Conservation (phyloP, 2,329 filamentous ascomycete genomes). For the Didymella pinodella region DNA sequence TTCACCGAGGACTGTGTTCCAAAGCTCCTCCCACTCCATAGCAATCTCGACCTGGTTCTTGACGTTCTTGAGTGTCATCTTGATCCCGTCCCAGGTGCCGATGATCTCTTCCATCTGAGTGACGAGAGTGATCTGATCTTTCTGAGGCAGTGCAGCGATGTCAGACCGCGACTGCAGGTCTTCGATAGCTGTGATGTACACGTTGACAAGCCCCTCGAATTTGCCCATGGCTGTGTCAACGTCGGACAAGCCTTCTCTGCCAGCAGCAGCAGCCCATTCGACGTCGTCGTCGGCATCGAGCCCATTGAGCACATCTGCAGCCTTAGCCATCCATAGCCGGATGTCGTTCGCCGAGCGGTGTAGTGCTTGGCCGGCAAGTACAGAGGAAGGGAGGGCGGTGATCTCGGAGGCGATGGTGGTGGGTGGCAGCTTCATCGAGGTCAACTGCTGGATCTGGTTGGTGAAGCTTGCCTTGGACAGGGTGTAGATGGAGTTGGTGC, state of each 20-base stretch:
- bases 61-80: conserved; percentile 76
- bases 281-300: conserved; percentile 96
- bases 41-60: conserved; percentile 94
- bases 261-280: conserved; percentile 92
- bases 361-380: conserved; percentile 82
- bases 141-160: conserved; percentile 72
- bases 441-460: conserved; percentile 90
- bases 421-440: conserved; percentile 86
- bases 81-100: conserved; percentile 83
- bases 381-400: conserved; percentile 81
- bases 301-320: conserved; percentile 84
- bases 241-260: conserved; percentile 77
- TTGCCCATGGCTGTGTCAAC: conserved; percentile 75
- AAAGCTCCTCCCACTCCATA: conserved; percentile 99
- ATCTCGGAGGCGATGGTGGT: conserved; percentile 85
- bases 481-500: conserved; percentile 87
- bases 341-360: conserved; percentile 92
- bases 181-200: conserved; percentile 94
- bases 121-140: conserved; percentile 78
- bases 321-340: conserved; percentile 90
- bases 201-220: conserved; percentile 88
- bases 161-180: conserved; percentile 82
- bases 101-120: conserved; percentile 89
- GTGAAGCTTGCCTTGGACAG: conserved; percentile 91
- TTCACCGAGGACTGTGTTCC: conserved; percentile 91